These are phyloP conservation scores for Gossypium gossypioides DNA, from an alignment of 441 rosid genomes.

Conservation along the genomic window DNA sequence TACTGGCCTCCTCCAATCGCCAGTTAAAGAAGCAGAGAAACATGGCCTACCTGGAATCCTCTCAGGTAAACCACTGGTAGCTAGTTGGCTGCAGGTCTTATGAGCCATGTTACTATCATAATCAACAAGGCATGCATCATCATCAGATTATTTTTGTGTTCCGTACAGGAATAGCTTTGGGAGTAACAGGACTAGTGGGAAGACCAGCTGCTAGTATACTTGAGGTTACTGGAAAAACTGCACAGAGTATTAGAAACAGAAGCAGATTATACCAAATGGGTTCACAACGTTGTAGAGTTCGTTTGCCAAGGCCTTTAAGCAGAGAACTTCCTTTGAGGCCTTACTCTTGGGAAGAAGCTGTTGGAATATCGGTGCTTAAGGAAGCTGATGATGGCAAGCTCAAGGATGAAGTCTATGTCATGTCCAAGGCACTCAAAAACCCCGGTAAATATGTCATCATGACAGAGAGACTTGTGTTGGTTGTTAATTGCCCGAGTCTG, in stretches of 20 bases:
- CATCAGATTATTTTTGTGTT: constrained; percentile 6
- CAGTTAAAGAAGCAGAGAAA: constrained; percentile 83
- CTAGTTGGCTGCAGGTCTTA: neutral
- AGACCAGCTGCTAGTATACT: constrained; percentile 96
- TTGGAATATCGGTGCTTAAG: constrained; percentile 60
- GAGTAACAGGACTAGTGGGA: constrained; percentile 90
- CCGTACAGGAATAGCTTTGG: constrained; percentile 66
- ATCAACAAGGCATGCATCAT: neutral
- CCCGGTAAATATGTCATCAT: constrained; percentile 59
- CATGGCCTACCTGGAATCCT: constrained; percentile 93
- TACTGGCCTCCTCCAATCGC: constrained; percentile 89
- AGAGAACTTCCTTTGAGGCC: constrained; percentile 78
- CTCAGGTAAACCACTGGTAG: constrained; percentile 48
- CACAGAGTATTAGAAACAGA: constrained; percentile 87
- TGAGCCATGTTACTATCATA: neutral
- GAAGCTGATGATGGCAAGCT: constrained; percentile 57
- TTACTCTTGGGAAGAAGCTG: constrained; percentile 89
- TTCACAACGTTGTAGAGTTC: constrained; percentile 50
- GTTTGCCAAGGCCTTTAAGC: constrained; percentile 77
- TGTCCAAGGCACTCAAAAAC: constrained; percentile 64
- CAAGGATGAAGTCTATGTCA: constrained; percentile 52
- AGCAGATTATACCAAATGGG: constrained; percentile 59
- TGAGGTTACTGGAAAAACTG: constrained; percentile 93
- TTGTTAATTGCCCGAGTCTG: constrained; percentile 59
- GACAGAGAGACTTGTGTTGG: constrained; percentile 51